Evolutionary conservation across 768 basidiomycete species (phyloP), one percentile per base, ranked within the genome.

Genomic region (Hericium erinaceus): DNA sequence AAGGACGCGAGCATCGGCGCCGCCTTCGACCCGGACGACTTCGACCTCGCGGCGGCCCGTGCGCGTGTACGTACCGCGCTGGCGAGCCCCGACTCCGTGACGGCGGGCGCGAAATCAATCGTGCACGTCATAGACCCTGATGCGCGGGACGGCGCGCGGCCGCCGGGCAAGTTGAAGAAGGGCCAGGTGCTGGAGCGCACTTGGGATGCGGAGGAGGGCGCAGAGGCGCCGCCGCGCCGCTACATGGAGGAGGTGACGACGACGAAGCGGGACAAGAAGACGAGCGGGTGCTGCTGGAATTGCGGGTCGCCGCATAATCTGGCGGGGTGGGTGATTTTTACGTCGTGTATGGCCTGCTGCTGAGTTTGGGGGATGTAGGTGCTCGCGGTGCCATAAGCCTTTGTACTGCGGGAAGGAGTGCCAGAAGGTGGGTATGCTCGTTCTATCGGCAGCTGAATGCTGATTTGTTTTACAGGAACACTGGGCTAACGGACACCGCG

Each of bases 81-180:
- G 13, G 55, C 44, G 46, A 56, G 55, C 55, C 46, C 55, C 13
- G 55, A 56, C 55, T 56, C 55, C 4, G 55, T 56, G 48, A 28
- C 44, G 55, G 48, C 44, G 44, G 55, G 55, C 26, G 16, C 55
- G 37, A 56, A 56, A 46, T 38, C 44, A 46, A 48, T 56, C 37
- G 48, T 56, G 48, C 13, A 22, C 6, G 9, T 26, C 11, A 13
- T 55, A 24, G 12, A 20, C 33, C 24, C 24, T 28, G 48, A 48
- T 9, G 28, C 46, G 55, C 16, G 26, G 55, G 46, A 33, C 6
- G 28, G 18, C 15, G 7, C 20, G 39, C 37, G n/a, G 12, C 20
- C 11, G 11, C 9, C 48, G 55, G 55, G 6, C 13, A 7, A 7
- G 33, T 15, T 38, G 44, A 56, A 49, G 33, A 48, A 39, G 24